Conservation (phyloP, 1,139 yeast species). For the Candida dubliniensis region DNA sequence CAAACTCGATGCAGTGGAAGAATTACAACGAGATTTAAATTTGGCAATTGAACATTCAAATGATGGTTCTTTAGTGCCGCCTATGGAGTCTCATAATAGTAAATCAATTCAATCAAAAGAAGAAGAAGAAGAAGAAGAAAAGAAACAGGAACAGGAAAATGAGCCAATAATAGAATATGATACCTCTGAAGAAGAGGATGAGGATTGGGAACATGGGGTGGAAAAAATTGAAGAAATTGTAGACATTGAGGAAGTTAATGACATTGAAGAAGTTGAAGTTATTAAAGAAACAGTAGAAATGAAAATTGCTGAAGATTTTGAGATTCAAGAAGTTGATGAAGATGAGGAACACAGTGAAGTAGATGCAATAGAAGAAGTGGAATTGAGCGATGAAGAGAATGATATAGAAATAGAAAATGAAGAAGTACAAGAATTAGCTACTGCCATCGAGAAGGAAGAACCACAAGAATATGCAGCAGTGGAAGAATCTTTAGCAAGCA, state of each 20-base stretch:
- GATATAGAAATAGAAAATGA: neutral
- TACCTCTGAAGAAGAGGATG: neutral
- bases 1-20: conserved; percentile 31
- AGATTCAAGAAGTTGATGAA: neutral
- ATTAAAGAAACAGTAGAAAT: neutral
- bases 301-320: too few species aligned
- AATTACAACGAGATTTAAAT: conserved; percentile 23
- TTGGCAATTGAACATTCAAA: conserved; percentile 1
- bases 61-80: neutral
- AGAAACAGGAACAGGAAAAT: too few species aligned
- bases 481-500: conserved; percentile 4
- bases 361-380: conserved; percentile 8
- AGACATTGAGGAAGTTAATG: neutral
- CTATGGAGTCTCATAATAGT: neutral
- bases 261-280: conserved; percentile 1
- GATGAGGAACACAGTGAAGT: too few species aligned
- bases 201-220: neutral
- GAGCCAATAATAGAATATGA: too few species aligned
- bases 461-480: conserved; percentile 8
- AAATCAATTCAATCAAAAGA: too few species aligned
- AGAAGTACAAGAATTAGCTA: conserved; percentile 3
- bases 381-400: too few species aligned
- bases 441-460: neutral
- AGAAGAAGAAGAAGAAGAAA: too few species aligned
- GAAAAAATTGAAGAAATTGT: neutral